Base-by-base conservation (phyloP, 108 stramenopile species). In the Seminavis robusta region DNA sequence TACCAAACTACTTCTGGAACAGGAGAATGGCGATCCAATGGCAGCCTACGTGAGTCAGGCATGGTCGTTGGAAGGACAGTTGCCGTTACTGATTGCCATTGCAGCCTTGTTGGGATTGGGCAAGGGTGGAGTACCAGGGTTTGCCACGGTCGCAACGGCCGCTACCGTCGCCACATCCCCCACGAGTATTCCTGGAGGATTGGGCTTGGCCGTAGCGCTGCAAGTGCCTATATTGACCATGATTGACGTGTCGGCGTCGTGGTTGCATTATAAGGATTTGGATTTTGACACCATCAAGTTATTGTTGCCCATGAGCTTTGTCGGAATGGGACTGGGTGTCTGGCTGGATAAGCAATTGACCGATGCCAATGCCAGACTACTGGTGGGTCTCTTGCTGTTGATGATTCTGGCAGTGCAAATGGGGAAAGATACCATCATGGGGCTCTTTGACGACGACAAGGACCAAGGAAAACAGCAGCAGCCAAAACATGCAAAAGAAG, bases 61-160 rank as follows among this genome's bases (percentile, higher is more conserved):
- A 0, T 50, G 45, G 38, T 46, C 44, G 1, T 40, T 61, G 24
- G 25, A 50, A 27, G 63, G 63, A 1, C 73, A 79, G 47, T 56
- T 79, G 13, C 69, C 68, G 40, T 44, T 73, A 9, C 51, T 79
- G 1, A 47, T 74, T 38, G 24, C 4, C 46, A 74, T 74, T 50
- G 55, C 77, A 1, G 59, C 70, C 7, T 20, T 79, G 27, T 29
- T 79, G 13, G 77, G 77, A 30, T 42, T 79, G 19, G 77, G 77
- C 21, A 79, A 79, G 24, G 77, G 77, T 5, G 77, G 77, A 21
- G 73, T 79, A 9, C 77, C 77, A 1, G 77, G 73, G 21, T 43
- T 77, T 37, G 76, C 70, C 10, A 79, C 69, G 23, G 43, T 79
- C 3, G 73, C 73, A 26, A 74, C 73, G 0, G 64, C 73, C 19